These are phyloP conservation scores for Schizophyllum amplum DNA, from an alignment of 1,284 basidiomycete species.

Conservation along the genomic window DNA sequence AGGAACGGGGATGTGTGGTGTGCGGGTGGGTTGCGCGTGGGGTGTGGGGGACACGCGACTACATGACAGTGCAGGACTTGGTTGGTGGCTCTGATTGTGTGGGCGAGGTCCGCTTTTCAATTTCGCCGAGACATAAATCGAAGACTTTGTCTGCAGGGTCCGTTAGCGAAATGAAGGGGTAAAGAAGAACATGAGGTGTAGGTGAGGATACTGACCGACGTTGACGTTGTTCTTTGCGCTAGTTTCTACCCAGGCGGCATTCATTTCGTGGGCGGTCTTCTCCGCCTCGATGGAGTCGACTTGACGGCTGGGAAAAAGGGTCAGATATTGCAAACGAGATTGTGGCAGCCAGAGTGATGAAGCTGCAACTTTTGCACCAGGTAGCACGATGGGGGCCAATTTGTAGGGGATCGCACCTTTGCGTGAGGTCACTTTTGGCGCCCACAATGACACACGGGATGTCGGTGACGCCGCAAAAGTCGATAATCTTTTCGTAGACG, in stretches of 20 bases:
- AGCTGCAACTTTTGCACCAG: slow-evolving; percentile 14
- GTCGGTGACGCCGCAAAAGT: slow-evolving; percentile 72
- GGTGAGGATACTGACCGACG: slow-evolving; percentile 58
- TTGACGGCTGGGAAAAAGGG: slow-evolving; percentile 46
- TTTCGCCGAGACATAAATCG: slow-evolving; percentile 13
- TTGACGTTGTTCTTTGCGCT: slow-evolving; percentile 86
- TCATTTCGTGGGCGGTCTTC: slow-evolving; percentile 66
- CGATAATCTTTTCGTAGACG: slow-evolving; percentile 94
- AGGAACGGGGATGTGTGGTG: background rate
- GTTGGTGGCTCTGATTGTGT: slow-evolving; percentile 51
- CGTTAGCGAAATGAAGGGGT: background rate
- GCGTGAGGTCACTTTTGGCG: slow-evolving; percentile 83
- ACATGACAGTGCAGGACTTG: slow-evolving; percentile 67
- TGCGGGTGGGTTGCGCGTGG: background rate
- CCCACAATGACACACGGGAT: slow-evolving; percentile 96
- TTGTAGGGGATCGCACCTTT: too few relatives aligned
- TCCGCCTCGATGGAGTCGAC: slow-evolving; percentile 74
- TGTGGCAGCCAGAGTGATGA: too few relatives aligned
- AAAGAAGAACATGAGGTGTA: background rate
- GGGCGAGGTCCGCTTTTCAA: slow-evolving; percentile 9
- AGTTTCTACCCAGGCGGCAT: slow-evolving; percentile 80
- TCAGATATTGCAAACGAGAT: too few relatives aligned
- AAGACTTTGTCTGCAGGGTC: slow-evolving; percentile 2
- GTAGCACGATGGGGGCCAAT: too few relatives aligned
- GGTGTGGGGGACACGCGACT: slow-evolving; percentile 14